A percentile compares a stretch with the other conserved stretches of the same genome.
phyloP scores from a whole-genome alignment of 179 eudicot genomes.

The Kewa caespitosa region DNA sequence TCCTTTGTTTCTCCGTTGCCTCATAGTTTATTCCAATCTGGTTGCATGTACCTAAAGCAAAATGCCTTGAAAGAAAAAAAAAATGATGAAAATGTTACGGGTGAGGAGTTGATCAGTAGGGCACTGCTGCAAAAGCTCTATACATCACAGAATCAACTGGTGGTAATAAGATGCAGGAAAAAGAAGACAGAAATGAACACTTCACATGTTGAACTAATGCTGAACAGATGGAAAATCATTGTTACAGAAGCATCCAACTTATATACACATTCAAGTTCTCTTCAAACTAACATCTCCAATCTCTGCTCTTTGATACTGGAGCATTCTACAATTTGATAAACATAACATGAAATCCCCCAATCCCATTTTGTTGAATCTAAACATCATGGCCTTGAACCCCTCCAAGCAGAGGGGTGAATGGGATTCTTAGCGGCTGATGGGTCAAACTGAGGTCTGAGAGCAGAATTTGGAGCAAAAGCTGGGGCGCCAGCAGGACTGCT shows the following conservation, averaged over 20 bases:
- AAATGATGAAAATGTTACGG: no score
- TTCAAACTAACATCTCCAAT: slow-evolving; percentile 6
- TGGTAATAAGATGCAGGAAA: no score
- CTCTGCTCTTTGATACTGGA: not conserved
- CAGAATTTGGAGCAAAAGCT: slow-evolving; percentile 21
- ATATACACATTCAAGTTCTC: slow-evolving; percentile 9
- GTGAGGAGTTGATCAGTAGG: not conserved
- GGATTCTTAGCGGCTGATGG: slow-evolving; percentile 19
- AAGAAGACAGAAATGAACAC: no score
- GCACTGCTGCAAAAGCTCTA: not conserved
- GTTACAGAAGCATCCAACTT: not conserved
- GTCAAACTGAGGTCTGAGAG: slow-evolving; percentile 29
- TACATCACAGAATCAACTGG: not conserved
- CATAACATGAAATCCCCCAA: not conserved
- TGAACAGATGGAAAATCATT: not conserved
- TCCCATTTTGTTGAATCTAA: not conserved
- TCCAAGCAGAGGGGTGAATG: slow-evolving; percentile 27
- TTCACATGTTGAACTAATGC: no score
- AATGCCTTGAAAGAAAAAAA: not conserved
- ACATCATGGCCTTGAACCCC: slow-evolving; percentile 30
- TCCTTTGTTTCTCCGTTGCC: not conserved
- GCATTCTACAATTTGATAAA: not conserved
- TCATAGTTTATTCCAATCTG: not conserved
- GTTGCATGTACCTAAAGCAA: not conserved
- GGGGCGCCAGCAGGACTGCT: slow-evolving; percentile 24